phyloP scores from a whole-genome alignment of 2,329 filamentous ascomycete species.

The Arthroderma sp. region DNA sequence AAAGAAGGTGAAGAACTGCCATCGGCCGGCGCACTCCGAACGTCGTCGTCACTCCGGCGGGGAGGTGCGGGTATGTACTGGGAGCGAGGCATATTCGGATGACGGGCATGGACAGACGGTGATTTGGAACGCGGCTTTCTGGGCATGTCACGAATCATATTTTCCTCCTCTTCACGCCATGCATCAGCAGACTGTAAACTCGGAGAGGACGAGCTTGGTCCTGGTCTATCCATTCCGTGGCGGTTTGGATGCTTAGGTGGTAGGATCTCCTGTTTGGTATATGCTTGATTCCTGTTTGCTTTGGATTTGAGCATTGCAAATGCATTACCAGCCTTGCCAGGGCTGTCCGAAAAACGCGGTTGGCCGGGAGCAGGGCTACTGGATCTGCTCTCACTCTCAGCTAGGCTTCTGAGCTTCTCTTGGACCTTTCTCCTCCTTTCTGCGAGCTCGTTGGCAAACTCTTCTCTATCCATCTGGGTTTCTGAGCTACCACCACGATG shows the following conservation, averaged over 20 bases:
- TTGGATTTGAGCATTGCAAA: slow-evolving; percentile 34
- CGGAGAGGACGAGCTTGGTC: slow-evolving; percentile 23
- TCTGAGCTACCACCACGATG: slow-evolving; percentile 34
- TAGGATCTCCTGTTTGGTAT: slow-evolving; percentile 19
- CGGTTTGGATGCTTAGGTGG: slow-evolving; percentile 28
- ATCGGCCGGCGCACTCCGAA: slow-evolving; percentile 23
- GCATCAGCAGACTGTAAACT: slow-evolving; percentile 22
- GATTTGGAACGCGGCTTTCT: slow-evolving; percentile 27
- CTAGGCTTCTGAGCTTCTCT: slow-evolving; percentile 33
- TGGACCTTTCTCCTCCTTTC: slow-evolving; percentile 35
- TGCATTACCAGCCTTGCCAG: slow-evolving; percentile 26
- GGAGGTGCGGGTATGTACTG: slow-evolving; percentile 10
- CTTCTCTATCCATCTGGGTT: slow-evolving; percentile 35
- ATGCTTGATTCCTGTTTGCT: slow-evolving; percentile 19
- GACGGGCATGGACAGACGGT: slow-evolving; percentile 19
- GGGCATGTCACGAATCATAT: slow-evolving; percentile 17
- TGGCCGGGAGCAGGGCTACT: slow-evolving; percentile 27
- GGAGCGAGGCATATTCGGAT: slow-evolving; percentile 3
- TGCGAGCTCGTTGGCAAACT: slow-evolving; percentile 36
- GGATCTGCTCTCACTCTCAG: slow-evolving; percentile 31
- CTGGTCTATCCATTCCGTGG: slow-evolving; percentile 23
- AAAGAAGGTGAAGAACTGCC: slow-evolving; percentile 26
- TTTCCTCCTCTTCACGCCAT: slow-evolving; percentile 27
- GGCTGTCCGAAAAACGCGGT: slow-evolving; percentile 7
- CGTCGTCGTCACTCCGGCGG: slow-evolving; percentile 21